Percentiles rank a stretch among this genome's conserved stretches.
Conservation (phyloP, 2,329 filamentous ascomycete genomes). For the Exutisphaerella laricina region DNA sequence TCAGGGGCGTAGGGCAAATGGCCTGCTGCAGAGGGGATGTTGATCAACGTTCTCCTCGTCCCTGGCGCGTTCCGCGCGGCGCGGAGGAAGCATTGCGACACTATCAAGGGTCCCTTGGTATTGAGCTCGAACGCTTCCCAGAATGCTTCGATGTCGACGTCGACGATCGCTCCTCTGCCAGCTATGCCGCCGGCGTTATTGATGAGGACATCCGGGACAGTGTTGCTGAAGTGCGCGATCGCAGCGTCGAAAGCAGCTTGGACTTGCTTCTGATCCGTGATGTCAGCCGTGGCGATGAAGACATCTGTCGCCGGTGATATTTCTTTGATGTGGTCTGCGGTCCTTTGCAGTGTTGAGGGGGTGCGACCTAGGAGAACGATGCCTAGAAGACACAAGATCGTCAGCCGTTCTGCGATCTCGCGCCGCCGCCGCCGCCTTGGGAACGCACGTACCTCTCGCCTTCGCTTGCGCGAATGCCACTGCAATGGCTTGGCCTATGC, state of each 20-base stretch:
- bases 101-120: conserved; percentile 10
- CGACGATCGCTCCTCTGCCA: conserved; percentile 9
- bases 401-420: too few relatives aligned
- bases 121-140: conserved; percentile 12
- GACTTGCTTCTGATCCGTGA: conserved; percentile 8
- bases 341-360: conserved; percentile 12
- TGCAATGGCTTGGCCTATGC: conserved; percentile 18
- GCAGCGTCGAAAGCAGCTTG: conserved; percentile 7
- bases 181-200: conserved; percentile 13
- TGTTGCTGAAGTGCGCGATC: conserved; percentile 2
- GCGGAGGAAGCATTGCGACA: conserved; percentile 12
- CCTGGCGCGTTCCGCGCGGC: conserved; percentile 6
- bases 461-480: conserved; percentile 17
- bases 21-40: conserved; percentile 11
- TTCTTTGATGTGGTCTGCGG: conserved; percentile 6
- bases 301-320: conserved; percentile 9
- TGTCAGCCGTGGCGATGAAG: conserved; percentile 14
- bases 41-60: conserved; percentile 9
- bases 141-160: conserved; percentile 12
- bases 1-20: conserved; percentile 12
- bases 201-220: conserved; percentile 14
- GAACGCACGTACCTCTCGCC: too few relatives aligned
- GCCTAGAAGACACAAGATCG: too few relatives aligned
- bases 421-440: too few relatives aligned
- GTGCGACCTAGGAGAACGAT: conserved; percentile 19